Percentiles rank a stretch among this genome's conserved stretches.
phyloP scores from a whole-genome alignment of 208 protist species.

The Acanthamoeba triangularis region DNA sequence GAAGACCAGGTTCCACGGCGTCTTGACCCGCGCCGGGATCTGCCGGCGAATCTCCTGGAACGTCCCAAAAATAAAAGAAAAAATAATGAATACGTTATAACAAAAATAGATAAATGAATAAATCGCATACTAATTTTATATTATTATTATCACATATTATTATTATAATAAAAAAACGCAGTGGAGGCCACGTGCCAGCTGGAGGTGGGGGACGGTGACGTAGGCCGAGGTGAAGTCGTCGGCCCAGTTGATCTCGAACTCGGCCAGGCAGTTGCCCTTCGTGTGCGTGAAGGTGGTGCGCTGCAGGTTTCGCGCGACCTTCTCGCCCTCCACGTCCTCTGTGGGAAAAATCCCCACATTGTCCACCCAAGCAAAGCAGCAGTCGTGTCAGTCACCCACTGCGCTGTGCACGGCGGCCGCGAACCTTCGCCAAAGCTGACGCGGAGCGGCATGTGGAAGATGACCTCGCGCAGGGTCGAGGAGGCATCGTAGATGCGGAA shows the following conservation, averaged over 20 bases:
- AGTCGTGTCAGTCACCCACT: not conserved
- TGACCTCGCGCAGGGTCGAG: not conserved
- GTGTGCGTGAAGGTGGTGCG: not conserved
- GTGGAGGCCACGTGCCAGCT: not conserved
- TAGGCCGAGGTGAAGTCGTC: conserved; percentile 67
- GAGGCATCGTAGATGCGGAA: conserved; percentile 36
- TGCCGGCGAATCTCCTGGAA: conserved; percentile 6
- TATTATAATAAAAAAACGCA: not conserved
- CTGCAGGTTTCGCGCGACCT: not conserved
- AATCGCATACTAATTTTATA: too few species aligned
- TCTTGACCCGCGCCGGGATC: conserved; percentile 37
- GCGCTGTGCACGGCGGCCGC: not conserved
- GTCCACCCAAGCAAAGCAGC: not conserved
- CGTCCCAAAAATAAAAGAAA: not conserved
- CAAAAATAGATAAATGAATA: too few species aligned
- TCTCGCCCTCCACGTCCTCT: conserved; percentile 50
- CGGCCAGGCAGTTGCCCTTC: not conserved
- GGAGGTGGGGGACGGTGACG: conserved; percentile 27
- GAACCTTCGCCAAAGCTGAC: conserved; percentile 49
- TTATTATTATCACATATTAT: too few species aligned
- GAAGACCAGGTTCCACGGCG: conserved; percentile 57
- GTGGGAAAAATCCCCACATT: not conserved
- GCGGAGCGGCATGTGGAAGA: conserved; percentile 4
- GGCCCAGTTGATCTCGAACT: conserved; percentile 28
- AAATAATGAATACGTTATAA: not conserved